Percentiles rank a stretch among this genome's conserved stretches.
phyloP scores from a whole-genome alignment of 139 green algal genomes.

The Coccomyxa sp. region DNA sequence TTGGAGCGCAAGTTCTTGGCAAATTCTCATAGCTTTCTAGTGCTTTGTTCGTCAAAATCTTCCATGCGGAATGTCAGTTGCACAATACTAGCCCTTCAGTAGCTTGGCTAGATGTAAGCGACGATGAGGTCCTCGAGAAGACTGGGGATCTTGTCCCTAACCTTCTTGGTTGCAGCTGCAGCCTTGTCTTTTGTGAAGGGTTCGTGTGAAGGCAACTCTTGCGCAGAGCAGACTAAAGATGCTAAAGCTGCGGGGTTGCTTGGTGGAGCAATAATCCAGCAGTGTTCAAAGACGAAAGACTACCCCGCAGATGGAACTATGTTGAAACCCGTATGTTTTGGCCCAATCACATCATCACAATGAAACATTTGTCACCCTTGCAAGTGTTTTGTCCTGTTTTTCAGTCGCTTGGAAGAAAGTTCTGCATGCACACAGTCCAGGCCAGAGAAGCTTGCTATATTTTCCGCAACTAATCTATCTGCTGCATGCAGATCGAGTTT shows the following conservation, averaged over 20 bases:
- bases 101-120: no score
- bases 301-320: conserved; percentile 28
- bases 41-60: no score
- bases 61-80: no score
- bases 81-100: no score
- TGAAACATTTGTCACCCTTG: not conserved
- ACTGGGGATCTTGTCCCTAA: no score
- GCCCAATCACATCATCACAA: not conserved
- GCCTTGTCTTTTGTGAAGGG: no score
- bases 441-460: not conserved
- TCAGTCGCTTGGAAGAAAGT: not conserved
- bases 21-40: no score
- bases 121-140: no score
- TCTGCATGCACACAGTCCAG: not conserved
- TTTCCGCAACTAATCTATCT: not conserved
- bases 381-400: not conserved
- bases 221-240: conserved; percentile 9
- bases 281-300: conserved; percentile 8
- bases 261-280: conserved; percentile 1
- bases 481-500: conserved; percentile 6
- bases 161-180: no score
- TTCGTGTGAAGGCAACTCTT: conserved; percentile 19
- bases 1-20: no score
- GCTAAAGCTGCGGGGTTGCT: conserved; percentile 27
- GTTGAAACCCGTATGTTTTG: conserved; percentile 19